Percentiles rank a stretch among this genome's conserved stretches.
Evolutionary conservation across 2,329 filamentous ascomycete genomes (phyloP).

Genomic region (Incumbomyces lentus): DNA sequence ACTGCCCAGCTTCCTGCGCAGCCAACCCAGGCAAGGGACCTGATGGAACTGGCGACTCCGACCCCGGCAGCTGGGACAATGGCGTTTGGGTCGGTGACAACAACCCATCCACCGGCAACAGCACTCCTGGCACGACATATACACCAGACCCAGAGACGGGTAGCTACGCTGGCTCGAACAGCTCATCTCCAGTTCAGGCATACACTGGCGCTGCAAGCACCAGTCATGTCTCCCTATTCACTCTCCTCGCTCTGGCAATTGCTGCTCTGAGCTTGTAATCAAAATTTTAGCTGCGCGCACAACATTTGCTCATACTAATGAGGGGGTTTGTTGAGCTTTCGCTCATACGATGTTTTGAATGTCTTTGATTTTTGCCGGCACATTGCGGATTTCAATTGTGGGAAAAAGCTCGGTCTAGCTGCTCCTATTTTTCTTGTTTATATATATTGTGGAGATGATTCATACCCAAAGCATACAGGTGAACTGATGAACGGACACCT

Average conservation of each 20-base stretch:
- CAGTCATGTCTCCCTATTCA: constrained; percentile 4
- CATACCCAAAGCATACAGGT: constrained; percentile 1
- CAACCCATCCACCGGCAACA: background rate
- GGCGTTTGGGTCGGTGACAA: background rate
- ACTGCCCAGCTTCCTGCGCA: constrained; percentile 4
- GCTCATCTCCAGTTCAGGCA: constrained; percentile 1
- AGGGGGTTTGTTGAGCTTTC: constrained; percentile 1
- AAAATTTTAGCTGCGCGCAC: background rate
- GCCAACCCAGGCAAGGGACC: constrained; percentile 4
- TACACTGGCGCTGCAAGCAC: constrained; percentile 15
- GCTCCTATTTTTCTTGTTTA: background rate
- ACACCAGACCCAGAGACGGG: background rate
- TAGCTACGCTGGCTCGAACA: constrained; percentile 5
- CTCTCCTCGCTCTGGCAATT: constrained; percentile 1
- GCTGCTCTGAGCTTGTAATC: constrained; percentile 8
- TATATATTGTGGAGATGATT: background rate
- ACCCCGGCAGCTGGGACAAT: constrained; percentile 1
- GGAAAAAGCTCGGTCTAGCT: background rate
- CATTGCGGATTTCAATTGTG: background rate
- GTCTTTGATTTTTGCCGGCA: background rate
- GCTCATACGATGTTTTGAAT: background rate
- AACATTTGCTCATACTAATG: background rate
- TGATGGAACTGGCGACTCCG: constrained; percentile 3
- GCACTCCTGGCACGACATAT: background rate
- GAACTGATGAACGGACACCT: background rate